Conservation (phyloP, 331 rosid species). For the Pyrus hybrid region DNA sequence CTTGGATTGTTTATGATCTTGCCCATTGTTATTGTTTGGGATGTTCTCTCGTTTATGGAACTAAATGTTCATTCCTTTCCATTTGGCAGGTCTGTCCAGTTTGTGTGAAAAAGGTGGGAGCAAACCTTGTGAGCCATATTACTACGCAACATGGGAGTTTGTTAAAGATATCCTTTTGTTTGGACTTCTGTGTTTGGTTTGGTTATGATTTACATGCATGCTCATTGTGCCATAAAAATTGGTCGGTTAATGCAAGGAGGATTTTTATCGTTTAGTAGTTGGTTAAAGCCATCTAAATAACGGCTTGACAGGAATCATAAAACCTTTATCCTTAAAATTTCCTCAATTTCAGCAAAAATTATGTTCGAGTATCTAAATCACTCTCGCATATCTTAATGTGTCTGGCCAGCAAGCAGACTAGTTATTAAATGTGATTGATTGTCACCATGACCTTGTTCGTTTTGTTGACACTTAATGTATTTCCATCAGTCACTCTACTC, state of each 20-base stretch:
- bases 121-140: slow-evolving; percentile 66
- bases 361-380: not conserved
- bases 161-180: slow-evolving; percentile 70
- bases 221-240: not conserved
- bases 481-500: not conserved
- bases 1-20: not conserved
- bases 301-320: not conserved
- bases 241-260: not conserved
- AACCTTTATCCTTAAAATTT: not conserved
- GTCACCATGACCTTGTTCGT: not conserved
- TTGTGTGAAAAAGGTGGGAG: slow-evolving; percentile 59
- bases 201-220: not conserved
- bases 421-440: not conserved
- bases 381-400: not conserved
- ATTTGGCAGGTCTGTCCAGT: slow-evolving; percentile 72
- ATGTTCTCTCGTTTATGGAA: not conserved
- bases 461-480: not conserved
- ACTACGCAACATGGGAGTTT: slow-evolving; percentile 74
- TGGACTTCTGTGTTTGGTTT: not conserved
- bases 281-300: not conserved
- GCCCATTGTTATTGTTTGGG: not conserved
- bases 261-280: not conserved
- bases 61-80: not conserved
- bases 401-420: not conserved
- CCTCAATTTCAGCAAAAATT: not conserved